Percentiles rank a stretch among this genome's conserved stretches.
phyloP scores from a whole-genome alignment of 768 basidiomycete genomes.

The Lyophyllum atratum region DNA sequence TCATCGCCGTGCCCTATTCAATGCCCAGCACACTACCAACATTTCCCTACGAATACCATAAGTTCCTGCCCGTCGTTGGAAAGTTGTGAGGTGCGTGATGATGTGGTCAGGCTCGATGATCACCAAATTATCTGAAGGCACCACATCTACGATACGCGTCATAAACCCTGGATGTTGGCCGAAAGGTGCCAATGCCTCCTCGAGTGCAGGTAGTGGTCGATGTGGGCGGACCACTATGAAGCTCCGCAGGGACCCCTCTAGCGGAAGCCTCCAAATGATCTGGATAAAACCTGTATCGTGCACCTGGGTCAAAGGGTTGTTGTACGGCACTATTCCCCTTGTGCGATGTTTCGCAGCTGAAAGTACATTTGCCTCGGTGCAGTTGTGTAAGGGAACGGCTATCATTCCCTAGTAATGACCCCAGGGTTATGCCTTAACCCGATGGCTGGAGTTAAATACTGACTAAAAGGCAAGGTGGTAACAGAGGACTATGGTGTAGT shows the following conservation, averaged over 20 bases:
- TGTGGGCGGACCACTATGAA: slow-evolving; percentile 22
- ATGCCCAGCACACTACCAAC: slow-evolving; percentile 24
- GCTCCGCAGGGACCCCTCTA: slow-evolving; percentile 19
- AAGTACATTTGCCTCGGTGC: slow-evolving; percentile 14
- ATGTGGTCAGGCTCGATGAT: slow-evolving; percentile 26
- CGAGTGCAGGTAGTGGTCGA: slow-evolving; percentile 6
- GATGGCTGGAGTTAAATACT: too few relatives aligned
- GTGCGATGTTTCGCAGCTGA: slow-evolving; percentile 19
- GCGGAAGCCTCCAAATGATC: slow-evolving; percentile 17
- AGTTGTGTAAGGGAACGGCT: too few relatives aligned
- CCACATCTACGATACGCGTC: slow-evolving; percentile 16
- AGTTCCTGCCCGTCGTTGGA: slow-evolving; percentile 16
- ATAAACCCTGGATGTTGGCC: slow-evolving; percentile 15
- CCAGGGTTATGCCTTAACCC: too few relatives aligned
- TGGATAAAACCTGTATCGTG: slow-evolving; percentile 20
- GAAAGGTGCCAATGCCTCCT: slow-evolving; percentile 19
- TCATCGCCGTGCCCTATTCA: slow-evolving; percentile 20
- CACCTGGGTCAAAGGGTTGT: slow-evolving; percentile 7
- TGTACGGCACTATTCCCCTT: slow-evolving; percentile 25
- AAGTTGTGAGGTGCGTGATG: slow-evolving; percentile 24
- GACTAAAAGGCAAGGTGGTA: too few relatives aligned
- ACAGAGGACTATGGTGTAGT: too few relatives aligned
- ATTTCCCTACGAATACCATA: slow-evolving; percentile 18
- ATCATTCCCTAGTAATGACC: too few relatives aligned
- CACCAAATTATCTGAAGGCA: slow-evolving; percentile 7